Conservation (phyloP, 345 rosid species). For the Linum trigynum region DNA sequence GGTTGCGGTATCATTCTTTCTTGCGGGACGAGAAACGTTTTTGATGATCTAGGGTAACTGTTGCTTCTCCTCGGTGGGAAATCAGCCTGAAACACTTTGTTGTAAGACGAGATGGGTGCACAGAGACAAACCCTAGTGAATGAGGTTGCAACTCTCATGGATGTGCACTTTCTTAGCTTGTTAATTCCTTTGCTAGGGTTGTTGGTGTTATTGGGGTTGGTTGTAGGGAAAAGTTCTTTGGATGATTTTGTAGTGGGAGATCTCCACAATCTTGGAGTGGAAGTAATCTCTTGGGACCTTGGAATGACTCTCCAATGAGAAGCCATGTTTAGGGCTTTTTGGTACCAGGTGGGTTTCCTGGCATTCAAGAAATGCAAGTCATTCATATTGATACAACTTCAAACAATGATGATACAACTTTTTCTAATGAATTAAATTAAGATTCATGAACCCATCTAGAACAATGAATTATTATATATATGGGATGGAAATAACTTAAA, state of each 20-base stretch:
- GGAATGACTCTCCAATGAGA: constrained; percentile 39
- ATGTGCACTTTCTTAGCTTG: constrained; percentile 58
- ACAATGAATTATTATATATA: background rate
- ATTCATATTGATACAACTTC: constrained; percentile 7
- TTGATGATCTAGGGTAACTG: constrained; percentile 60
- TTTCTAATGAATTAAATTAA: background rate
- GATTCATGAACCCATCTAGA: background rate
- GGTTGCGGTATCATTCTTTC: constrained; percentile 13
- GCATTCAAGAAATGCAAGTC: constrained; percentile 15
- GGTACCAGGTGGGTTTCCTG: constrained; percentile 87
- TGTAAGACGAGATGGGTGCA: constrained; percentile 81
- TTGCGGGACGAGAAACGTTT: constrained; percentile 25
- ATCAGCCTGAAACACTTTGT: constrained; percentile 60
- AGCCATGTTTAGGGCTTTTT: constrained; percentile 79
- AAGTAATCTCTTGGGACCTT: constrained; percentile 16
- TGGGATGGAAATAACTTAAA: background rate
- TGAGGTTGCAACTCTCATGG: constrained; percentile 62
- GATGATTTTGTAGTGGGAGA: constrained; percentile 19
- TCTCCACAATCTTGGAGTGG: background rate
- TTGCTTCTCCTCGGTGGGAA: constrained; percentile 82
- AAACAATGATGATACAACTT: background rate
- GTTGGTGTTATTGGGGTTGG: background rate
- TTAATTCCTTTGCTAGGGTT: constrained; percentile 20
- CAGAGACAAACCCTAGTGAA: constrained; percentile 89
- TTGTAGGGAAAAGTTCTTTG: background rate